phyloP scores from a whole-genome alignment of 2,329 filamentous ascomycete species.

The Neocatenulostroma microsporum region DNA sequence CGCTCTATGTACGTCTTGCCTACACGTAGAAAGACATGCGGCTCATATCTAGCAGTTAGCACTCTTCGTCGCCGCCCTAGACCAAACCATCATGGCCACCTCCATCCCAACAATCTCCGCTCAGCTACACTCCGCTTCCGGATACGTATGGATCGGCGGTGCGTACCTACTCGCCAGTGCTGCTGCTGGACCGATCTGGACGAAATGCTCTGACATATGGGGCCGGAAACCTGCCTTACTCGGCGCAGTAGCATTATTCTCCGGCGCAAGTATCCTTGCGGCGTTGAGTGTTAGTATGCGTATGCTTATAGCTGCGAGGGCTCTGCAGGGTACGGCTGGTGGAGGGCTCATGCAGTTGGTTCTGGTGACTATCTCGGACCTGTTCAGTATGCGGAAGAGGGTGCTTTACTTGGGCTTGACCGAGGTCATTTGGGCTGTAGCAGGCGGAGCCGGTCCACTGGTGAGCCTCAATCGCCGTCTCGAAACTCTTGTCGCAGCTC shows the following conservation, averaged over 20 bases:
- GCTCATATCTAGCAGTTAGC: slow-evolving; percentile 30
- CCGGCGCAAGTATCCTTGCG: slow-evolving; percentile 44
- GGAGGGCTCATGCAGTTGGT: slow-evolving; percentile 48
- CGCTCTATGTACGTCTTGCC: too few relatives aligned
- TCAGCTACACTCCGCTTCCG: slow-evolving; percentile 57
- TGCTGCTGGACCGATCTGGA: slow-evolving; percentile 63
- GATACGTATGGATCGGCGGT: slow-evolving; percentile 67
- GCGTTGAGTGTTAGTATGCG: slow-evolving; percentile 41
- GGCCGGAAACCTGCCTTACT: slow-evolving; percentile 50
- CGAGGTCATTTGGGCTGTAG: slow-evolving; percentile 49
- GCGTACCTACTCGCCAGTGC: slow-evolving; percentile 65
- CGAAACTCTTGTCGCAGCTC: background rate
- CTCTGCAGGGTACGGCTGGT: slow-evolving; percentile 48
- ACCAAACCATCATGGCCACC: slow-evolving; percentile 55
- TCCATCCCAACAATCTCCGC: slow-evolving; percentile 58
- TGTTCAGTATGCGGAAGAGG: slow-evolving; percentile 41
- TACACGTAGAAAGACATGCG: too few relatives aligned
- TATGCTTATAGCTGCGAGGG: slow-evolving; percentile 48
- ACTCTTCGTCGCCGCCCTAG: slow-evolving; percentile 36
- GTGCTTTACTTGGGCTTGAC: slow-evolving; percentile 44
- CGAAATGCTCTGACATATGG: slow-evolving; percentile 52
- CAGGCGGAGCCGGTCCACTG: slow-evolving; percentile 46
- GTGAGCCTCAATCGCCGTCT: background rate
- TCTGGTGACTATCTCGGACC: slow-evolving; percentile 48
- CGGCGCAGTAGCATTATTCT: slow-evolving; percentile 42